Conservation (phyloP, 495 filamentous ascomycete species). For the Bombardia bombarda region DNA sequence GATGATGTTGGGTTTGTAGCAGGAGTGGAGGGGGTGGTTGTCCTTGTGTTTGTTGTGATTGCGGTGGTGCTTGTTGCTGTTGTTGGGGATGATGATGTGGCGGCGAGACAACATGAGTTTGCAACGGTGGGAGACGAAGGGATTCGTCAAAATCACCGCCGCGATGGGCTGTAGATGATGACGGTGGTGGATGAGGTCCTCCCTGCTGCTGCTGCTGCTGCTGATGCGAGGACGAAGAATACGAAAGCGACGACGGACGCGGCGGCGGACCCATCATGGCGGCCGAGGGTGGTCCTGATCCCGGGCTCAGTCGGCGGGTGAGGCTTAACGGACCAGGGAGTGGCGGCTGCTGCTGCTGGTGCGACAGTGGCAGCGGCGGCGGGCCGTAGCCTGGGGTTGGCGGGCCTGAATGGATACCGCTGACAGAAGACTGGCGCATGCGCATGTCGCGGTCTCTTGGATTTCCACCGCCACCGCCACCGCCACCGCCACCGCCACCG, state of each 20-base stretch:
- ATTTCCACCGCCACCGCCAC: too few species aligned
- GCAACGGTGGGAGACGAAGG: constrained; percentile 52
- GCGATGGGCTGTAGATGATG: not conserved
- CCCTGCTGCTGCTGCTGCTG: not conserved
- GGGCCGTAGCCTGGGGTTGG: not conserved
- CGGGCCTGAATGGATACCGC: too few species aligned
- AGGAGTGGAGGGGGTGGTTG: not conserved
- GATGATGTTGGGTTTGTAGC: not conserved
- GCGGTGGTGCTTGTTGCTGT: not conserved
- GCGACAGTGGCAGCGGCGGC: not conserved
- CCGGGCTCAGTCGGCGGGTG: not conserved
- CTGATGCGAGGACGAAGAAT: too few species aligned
- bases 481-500: too few species aligned
- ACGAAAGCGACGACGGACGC: too few species aligned
- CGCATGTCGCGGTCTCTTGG: not conserved
- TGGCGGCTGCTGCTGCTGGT: not conserved
- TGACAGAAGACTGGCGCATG: too few species aligned
- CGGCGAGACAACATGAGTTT: not conserved
- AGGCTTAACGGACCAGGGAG: not conserved
- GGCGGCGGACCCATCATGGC: too few species aligned
- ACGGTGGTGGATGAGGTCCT: constrained; percentile 10
- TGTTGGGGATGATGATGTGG: not conserved
- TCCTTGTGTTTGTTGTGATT: not conserved
- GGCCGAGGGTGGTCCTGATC: not conserved
- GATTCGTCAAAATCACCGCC: constrained; percentile 18